phyloP scores from a whole-genome alignment of 352 stramenopile species.

The Saprolegnia parasitica region DNA sequence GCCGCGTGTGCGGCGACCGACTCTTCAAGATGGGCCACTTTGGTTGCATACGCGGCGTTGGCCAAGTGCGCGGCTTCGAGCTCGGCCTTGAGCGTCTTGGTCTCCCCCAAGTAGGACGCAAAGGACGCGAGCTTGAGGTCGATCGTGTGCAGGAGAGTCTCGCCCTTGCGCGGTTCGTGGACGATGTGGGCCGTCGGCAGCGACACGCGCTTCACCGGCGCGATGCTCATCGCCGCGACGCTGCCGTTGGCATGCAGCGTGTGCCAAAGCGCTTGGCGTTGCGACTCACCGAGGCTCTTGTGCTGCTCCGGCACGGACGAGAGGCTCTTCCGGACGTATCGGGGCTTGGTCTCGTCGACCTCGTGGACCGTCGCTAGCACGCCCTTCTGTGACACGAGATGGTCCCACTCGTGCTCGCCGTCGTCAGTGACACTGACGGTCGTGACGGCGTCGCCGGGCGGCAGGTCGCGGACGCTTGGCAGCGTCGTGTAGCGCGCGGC shows the following conservation, averaged over 20 bases:
- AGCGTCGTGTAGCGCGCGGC: background rate
- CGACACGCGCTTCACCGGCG: constrained; percentile 17
- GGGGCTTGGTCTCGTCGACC: background rate
- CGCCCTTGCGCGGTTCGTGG: background rate
- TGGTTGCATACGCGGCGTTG: background rate
- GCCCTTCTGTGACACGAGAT: background rate
- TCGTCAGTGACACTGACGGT: background rate
- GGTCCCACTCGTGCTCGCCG: constrained; percentile 7
- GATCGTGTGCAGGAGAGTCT: constrained; percentile 8
- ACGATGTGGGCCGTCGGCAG: background rate
- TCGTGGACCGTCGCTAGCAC: constrained; percentile 1
- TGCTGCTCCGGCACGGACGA: background rate
- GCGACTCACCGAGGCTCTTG: constrained; percentile 21
- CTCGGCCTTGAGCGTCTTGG: constrained; percentile 7
- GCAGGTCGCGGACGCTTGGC: background rate
- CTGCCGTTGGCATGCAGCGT: background rate
- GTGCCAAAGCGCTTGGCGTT: constrained; percentile 25
- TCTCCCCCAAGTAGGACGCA: constrained; percentile 27
- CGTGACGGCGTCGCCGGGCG: background rate
- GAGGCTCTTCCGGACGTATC: background rate
- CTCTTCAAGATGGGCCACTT: background rate
- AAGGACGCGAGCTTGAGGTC: constrained; percentile 27
- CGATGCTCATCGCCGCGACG: constrained; percentile 9
- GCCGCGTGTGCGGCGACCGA: background rate
- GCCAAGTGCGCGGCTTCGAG: constrained; percentile 13